Base-by-base conservation (phyloP, 2,329 filamentous ascomycete species). In the Acrocalymma vagum region DNA sequence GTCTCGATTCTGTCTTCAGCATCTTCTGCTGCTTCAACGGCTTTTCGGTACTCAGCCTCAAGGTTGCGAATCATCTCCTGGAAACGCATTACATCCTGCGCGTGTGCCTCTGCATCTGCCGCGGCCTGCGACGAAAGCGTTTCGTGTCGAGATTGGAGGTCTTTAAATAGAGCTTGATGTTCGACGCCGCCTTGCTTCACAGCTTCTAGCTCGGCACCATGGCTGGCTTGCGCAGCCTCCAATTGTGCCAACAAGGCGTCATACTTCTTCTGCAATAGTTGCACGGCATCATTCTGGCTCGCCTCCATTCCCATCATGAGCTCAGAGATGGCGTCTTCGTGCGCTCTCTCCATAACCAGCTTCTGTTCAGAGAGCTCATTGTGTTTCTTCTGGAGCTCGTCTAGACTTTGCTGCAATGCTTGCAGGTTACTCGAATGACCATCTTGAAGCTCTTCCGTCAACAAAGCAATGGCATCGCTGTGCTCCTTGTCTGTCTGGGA, bases 261-360 rank as follows among this genome's bases (percentile, higher is more conserved):
- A 28, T 63, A 58, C 32, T 69, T 65, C 44, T 60, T 62, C 34
- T 64, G 63, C 20, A 70, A 27, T 25, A 66, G 60, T 32, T 65
- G 58, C 2, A 67, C 55, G 13, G 65, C 62, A 24, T 69, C 63
- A 4, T 51, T 47, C 17, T 60, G 58, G 30, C 60, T 65, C 9
- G 59, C 51, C 37, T 68, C 62, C 64, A 70, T 68, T 27, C 58
- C 58, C 1, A 49, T 26, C 59, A 65, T 69, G 4, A 70, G 42
- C 37, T 67, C 64, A 6, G 58, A 53, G n/a, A 70, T 67, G 9
- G 64, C 65, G 14, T 62, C 59, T 30, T 69, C 65, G 16, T 69
- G 66, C 4, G 63, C 59, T 9, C 55, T 53, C 6, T 64, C 63
- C 45, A 55, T 62, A 3, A 55, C 28, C 2, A 46, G 34, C 36